Evolutionary conservation across 148 eudicot genomes (phyloP), one percentile per base, ranked within the genome.

Genomic region (Fallopia convolvulus): DNA sequence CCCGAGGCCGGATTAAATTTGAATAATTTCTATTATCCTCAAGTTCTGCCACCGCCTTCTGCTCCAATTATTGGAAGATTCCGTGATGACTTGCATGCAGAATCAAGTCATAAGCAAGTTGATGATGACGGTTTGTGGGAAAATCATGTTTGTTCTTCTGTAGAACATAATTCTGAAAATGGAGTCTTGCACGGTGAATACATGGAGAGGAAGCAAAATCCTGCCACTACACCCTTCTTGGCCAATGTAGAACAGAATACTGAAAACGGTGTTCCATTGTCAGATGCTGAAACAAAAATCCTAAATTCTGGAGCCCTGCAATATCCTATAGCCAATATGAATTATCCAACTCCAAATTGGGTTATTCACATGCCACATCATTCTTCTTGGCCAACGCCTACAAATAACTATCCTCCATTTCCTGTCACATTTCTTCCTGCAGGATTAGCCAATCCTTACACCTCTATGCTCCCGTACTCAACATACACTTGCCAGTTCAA

Each of bases 61-160:
- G 65, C 63, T 72, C 87, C 85, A 70, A 66, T 65, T 70, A 33
- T 39, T 52, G 87, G 74, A 42, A 42, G 71, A 50, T 47, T 77
- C 72, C 77, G 66, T 58, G 83, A 52, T 76, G 76, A 76, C 74
- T 21, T 73, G 32, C 58, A 39, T 30, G 39, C 72, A 75, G 53
- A 75, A 42, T 84, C 80, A 78, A 36, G 41, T 32, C 73, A 70
- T 76, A 79, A 78, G 32, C 80, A 72, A 60, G 83, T 79, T 66
- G 79, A 80, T 79, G 81, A 80, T 74, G 77, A 75, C 74, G 76
- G 82, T 70, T 78, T 79, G 70, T 85, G 86, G 86, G 87, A 76
- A 50, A 53, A 32, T 48, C 58, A 80, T 73, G 77, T 4, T 30
- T 30, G 15, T 14, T 65, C 70, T 32, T 65, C 70, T 30, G 32